Conservation (phyloP, 768 basidiomycete genomes). For the Tubosaeta brunneosetosa region DNA sequence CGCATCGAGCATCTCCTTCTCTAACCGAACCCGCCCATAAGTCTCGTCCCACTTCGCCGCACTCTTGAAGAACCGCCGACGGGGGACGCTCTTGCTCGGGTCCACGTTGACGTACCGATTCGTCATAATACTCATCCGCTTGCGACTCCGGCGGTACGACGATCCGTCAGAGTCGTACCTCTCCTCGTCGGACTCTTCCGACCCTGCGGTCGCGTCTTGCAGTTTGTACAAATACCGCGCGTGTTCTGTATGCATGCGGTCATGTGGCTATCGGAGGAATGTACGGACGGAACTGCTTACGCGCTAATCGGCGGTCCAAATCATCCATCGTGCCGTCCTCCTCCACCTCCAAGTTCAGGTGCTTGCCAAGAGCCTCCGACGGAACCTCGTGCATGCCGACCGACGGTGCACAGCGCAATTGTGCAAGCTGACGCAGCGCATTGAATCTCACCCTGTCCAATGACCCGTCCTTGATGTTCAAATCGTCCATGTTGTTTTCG, state of each 20-base stretch:
- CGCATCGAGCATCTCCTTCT: constrained; percentile 21
- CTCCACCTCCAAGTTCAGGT: constrained; percentile 53
- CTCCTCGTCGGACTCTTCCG: constrained; percentile 47
- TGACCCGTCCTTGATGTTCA: constrained; percentile 77
- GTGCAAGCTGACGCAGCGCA: constrained; percentile 51
- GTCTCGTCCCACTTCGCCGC: constrained; percentile 34
- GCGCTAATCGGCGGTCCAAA: constrained; percentile 65
- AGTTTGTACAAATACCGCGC: constrained; percentile 59
- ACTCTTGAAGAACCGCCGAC: constrained; percentile 59
- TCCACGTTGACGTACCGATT: constrained; percentile 53
- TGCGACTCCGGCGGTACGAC: constrained; percentile 35
- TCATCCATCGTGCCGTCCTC: constrained; percentile 48
- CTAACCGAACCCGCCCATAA: constrained; percentile 21
- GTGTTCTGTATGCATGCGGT: constrained; percentile 44
- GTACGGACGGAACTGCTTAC: constrained; percentile 39
- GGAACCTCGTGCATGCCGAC: constrained; percentile 85
- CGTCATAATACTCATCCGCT: constrained; percentile 67
- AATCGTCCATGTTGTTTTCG: constrained; percentile 91
- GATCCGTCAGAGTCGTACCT: constrained; percentile 50
- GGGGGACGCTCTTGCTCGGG: constrained; percentile 27
- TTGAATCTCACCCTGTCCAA: constrained; percentile 74
- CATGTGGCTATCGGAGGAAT: neutral
- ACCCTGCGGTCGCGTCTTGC: constrained; percentile 45
- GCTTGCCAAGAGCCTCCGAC: constrained; percentile 56
- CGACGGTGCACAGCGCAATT: constrained; percentile 72